phyloP scores from a whole-genome alignment of 768 basidiomycete species.

The Panus rudis region DNA sequence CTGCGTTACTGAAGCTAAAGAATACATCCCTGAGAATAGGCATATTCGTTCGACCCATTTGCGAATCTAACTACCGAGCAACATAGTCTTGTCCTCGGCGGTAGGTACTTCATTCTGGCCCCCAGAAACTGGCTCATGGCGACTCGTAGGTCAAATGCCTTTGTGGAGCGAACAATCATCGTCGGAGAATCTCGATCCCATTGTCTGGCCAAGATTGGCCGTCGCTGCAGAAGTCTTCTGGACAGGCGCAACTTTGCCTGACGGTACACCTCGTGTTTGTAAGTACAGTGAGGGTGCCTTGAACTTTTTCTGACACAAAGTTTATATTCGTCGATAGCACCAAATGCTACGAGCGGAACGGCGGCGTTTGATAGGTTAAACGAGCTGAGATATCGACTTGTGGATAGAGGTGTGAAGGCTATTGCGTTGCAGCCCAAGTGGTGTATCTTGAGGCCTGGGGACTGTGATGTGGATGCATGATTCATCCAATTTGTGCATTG shows the following conservation, averaged over 20 bases:
- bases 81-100: conserved; percentile 57
- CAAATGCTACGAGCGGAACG: conserved; percentile 14
- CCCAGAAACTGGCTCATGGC: background rate
- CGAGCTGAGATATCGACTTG: conserved; percentile 54
- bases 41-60: conserved; percentile 68
- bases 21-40: conserved; percentile 25
- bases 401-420: conserved; percentile 52
- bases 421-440: conserved; percentile 62
- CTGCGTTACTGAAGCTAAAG: background rate
- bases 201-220: conserved; percentile 67
- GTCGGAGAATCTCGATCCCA: conserved; percentile 57
- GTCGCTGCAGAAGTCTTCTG: conserved; percentile 73
- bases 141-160: conserved; percentile 38
- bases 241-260: conserved; percentile 41
- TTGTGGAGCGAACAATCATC: conserved; percentile 72
- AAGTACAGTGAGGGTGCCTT: no score
- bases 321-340: conserved; percentile 1
- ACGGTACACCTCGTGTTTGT: conserved; percentile 23
- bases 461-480: conserved; percentile 39
- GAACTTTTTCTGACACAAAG: conserved; percentile 11
- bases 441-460: conserved; percentile 59
- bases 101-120: conserved; percentile 21
- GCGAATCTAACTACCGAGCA: conserved; percentile 44
- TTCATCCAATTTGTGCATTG: no score
- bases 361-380: conserved; percentile 58